Base-by-base conservation (phyloP, 1,139 yeast species). In the Yamadazyma oceani region DNA sequence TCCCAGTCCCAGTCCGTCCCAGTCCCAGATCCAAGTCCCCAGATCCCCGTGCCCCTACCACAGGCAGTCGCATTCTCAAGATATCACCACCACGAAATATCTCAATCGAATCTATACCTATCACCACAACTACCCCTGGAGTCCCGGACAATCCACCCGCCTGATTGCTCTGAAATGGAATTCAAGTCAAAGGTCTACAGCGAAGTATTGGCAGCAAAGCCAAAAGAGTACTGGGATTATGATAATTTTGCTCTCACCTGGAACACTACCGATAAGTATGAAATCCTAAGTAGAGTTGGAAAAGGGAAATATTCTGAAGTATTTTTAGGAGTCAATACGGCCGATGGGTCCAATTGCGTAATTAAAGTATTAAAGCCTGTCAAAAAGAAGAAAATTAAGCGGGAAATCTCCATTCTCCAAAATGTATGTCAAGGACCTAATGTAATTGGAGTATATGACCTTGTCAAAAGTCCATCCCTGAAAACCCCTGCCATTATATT, bases 321-420 rank as follows among this genome's bases (percentile, higher is more conserved):
- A n/a, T 70, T 70, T 37, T 52, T 67, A 26, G 72, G 72, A 1
- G 53, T 66, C 8, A 65, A 64, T 28, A 45, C 63, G 31, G 40
- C 42, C 15, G 52, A 55, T 35, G 62, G 59, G 2, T 57, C 50
- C 35, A 72, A 75, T 26, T 80, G 83, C 51, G 96, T 92, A 36
- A 88, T 92, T 55, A 92, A 92, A 60, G 97, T 92, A 48, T 75
- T 92, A 53, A 92, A 92, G 59, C 98, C 98, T 3, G 97, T 92
- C 34, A 90, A 90, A 66, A 78, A 92, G 65, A 92, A 90, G 75
- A 92, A 92, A 69, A 90, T 92, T 50, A 88, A 86, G 69, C 75
- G 98, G 51, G 98, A 92, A 59, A 89, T 92, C 49, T 85, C 88
- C 59, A 92, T 92, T 42, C 71, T 92, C 51, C 88, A 88, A 63